phyloP scores from a whole-genome alignment of 2,329 filamentous ascomycete genomes.

The Ceratocystis ficicola region DNA sequence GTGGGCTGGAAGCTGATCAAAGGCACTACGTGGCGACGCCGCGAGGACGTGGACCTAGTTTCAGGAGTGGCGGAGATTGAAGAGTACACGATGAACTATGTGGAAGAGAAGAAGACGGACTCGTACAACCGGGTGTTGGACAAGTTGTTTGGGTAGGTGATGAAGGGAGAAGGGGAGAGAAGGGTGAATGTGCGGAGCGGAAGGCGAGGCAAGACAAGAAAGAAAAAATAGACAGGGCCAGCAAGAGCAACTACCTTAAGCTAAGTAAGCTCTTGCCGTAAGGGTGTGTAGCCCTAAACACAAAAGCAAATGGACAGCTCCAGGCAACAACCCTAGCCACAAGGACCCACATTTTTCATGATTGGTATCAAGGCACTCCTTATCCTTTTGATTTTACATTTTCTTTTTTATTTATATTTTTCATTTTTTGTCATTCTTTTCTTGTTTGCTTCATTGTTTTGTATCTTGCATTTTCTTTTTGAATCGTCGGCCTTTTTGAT shows the following conservation, averaged over 20 bases:
- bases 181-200: neutral
- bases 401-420: neutral
- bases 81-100: constrained; percentile 51
- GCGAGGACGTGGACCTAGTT: constrained; percentile 50
- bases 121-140: constrained; percentile 40
- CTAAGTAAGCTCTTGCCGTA: too few relatives aligned
- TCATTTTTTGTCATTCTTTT: neutral
- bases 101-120: constrained; percentile 30
- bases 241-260: too few relatives aligned
- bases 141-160: constrained; percentile 43
- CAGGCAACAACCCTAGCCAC: neutral
- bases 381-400: neutral
- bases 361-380: neutral
- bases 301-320: neutral
- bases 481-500: neutral
- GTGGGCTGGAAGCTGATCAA: constrained; percentile 60
- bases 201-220: too few relatives aligned
- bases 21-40: constrained; percentile 39
- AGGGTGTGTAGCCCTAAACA: too few relatives aligned
- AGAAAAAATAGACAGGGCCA: too few relatives aligned
- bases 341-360: neutral
- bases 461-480: neutral
- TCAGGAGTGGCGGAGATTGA: constrained; percentile 54
- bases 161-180: constrained; percentile 26
- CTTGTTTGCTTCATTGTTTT: neutral